Conservation (phyloP, 2,329 filamentous ascomycete genomes). For the Talaromyces sp. region DNA sequence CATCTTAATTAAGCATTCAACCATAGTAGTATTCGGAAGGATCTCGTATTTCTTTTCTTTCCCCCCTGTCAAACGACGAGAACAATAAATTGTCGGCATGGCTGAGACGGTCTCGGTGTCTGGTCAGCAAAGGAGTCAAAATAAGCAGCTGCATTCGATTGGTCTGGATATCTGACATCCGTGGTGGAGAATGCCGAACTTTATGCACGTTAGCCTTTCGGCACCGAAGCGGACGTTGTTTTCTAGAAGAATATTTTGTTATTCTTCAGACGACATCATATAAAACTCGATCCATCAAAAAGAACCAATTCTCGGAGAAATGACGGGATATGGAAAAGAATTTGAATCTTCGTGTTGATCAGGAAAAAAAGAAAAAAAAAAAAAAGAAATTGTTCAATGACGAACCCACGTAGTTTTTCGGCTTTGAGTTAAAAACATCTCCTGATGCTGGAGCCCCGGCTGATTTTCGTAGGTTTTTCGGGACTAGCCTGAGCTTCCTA, state of each 20-base stretch:
- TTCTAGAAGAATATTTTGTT: not conserved
- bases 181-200: not conserved
- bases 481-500: not conserved
- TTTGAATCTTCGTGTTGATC: not conserved
- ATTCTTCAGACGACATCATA: not conserved
- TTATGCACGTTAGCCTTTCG: not conserved
- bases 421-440: not conserved
- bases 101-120: not conserved
- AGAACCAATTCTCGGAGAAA: not conserved
- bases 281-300: not conserved
- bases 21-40: too few relatives aligned
- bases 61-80: not conserved
- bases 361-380: too few relatives aligned
- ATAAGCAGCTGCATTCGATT: not conserved
- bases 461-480: conserved; percentile 1
- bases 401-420: not conserved
- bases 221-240: not conserved
- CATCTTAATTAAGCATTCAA: too few relatives aligned
- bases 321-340: not conserved
- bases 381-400: not conserved
- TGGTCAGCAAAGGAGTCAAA: not conserved
- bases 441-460: not conserved
- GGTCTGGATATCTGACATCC: not conserved
- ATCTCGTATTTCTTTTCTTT: not conserved
- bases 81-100: not conserved